Conservation (phyloP, 345 rosid species). For the Psidium guajava region DNA sequence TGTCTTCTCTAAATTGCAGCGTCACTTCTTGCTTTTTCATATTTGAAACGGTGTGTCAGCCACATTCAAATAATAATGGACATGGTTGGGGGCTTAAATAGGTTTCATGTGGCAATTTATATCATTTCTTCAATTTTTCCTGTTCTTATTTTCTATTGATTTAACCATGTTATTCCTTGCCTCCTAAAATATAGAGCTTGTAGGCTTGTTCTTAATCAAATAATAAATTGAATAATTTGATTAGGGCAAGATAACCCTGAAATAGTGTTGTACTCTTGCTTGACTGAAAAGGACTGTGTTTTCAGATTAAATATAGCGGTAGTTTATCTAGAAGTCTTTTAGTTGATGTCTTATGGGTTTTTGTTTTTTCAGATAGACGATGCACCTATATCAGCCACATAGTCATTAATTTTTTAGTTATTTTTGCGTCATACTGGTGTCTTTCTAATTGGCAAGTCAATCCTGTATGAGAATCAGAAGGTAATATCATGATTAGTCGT, state of each 20-base stretch:
- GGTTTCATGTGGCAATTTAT: neutral
- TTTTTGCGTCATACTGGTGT: neutral
- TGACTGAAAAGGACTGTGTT: neutral
- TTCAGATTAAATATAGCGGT: neutral
- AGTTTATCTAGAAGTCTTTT: neutral
- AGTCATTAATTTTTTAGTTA: neutral
- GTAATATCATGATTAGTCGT: neutral
- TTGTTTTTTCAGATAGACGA: neutral
- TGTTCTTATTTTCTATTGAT: neutral
- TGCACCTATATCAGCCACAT: neutral
- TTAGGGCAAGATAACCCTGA: neutral
- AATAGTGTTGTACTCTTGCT: neutral
- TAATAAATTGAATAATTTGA: neutral
- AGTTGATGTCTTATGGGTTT: neutral
- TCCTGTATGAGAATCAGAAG: neutral
- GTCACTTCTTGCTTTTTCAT: neutral
- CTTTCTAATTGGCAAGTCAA: neutral
- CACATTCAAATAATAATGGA: neutral
- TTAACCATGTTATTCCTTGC: neutral
- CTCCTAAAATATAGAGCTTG: neutral
- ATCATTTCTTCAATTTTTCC: neutral
- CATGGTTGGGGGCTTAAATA: neutral
- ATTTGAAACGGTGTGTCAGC: neutral
- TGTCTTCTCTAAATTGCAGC: neutral
- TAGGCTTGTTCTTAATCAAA: neutral